Evolutionary conservation across 2,329 filamentous ascomycete species (phyloP).

Genomic region (Clonostachys rosea): DNA sequence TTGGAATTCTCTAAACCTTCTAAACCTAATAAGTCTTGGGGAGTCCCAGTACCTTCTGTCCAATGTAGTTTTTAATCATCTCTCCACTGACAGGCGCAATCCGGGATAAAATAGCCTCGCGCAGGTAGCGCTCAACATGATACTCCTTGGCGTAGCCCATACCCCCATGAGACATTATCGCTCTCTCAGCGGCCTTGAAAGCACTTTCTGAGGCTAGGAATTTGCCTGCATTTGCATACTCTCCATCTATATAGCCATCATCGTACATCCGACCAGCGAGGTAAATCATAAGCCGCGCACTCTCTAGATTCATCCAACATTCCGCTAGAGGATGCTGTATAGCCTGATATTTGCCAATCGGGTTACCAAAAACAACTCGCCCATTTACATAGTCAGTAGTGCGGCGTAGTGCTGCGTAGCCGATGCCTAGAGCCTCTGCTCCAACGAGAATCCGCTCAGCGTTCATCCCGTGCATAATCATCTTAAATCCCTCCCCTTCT

Average conservation of each 20-base stretch:
- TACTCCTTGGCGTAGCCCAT: slow-evolving; percentile 64
- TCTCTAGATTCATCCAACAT: slow-evolving; percentile 60
- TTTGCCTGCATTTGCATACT: slow-evolving; percentile 60
- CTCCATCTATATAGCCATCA: slow-evolving; percentile 40
- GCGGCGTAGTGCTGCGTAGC: slow-evolving; percentile 63
- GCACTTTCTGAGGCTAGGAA: slow-evolving; percentile 64
- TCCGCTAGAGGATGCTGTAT: slow-evolving; percentile 63
- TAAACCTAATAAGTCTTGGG: slow-evolving; percentile 57
- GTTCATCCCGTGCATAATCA: slow-evolving; percentile 76
- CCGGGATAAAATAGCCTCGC: slow-evolving; percentile 58
- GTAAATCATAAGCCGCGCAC: slow-evolving; percentile 59
- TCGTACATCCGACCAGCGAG: slow-evolving; percentile 62
- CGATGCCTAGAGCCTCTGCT: slow-evolving; percentile 74
- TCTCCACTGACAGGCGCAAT: slow-evolving; percentile 63
- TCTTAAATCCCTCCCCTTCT: slow-evolving; percentile 74
- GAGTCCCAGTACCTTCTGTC: slow-evolving; percentile 61
- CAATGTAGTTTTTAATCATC: slow-evolving; percentile 73
- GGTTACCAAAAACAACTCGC: slow-evolving; percentile 57
- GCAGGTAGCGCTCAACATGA: slow-evolving; percentile 59
- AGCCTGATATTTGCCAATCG: slow-evolving; percentile 62
- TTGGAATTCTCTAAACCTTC: background rate
- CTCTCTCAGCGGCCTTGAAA: slow-evolving; percentile 56
- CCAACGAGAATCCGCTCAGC: slow-evolving; percentile 72
- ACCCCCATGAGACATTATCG: slow-evolving; percentile 53
- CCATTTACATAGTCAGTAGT: slow-evolving; percentile 63